Evolutionary conservation across 371 early-diverging fungal genomes (phyloP).

Genomic region (Mortierella sp.): DNA sequence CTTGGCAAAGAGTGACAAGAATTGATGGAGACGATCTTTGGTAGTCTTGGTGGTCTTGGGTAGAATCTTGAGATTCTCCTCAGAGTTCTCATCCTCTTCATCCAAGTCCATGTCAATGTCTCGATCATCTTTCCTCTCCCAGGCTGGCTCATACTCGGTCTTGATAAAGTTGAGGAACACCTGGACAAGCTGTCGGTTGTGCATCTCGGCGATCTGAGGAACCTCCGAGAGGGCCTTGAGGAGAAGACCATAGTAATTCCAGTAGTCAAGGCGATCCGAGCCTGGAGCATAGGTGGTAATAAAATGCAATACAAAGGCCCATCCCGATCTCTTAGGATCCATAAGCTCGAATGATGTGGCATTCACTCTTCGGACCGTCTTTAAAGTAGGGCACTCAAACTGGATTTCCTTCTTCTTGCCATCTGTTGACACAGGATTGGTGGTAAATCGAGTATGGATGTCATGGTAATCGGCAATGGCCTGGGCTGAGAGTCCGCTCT

Average conservation of each 20-base stretch:
- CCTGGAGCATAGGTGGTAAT: constrained; percentile 57
- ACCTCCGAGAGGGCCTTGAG: constrained; percentile 74
- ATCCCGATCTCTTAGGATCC: constrained; percentile 38
- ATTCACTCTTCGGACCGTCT: constrained; percentile 54
- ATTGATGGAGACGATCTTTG: constrained; percentile 68
- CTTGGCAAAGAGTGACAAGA: constrained; percentile 80
- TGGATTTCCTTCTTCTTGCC: constrained; percentile 64
- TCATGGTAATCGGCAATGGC: constrained; percentile 39
- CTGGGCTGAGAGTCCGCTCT: constrained; percentile 61
- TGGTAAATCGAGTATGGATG: constrained; percentile 12
- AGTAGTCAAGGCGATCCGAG: constrained; percentile 72
- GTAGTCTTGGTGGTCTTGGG: constrained; percentile 56
- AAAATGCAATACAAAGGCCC: constrained; percentile 58
- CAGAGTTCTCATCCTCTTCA: constrained; percentile 48
- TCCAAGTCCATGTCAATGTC: constrained; percentile 53
- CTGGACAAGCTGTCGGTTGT: constrained; percentile 76
- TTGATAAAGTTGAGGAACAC: constrained; percentile 79
- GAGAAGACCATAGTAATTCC: constrained; percentile 79
- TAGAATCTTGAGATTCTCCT: constrained; percentile 54
- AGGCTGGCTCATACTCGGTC: constrained; percentile 63
- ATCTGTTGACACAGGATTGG: constrained; percentile 29
- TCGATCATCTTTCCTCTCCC: constrained; percentile 56
- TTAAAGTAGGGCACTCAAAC: constrained; percentile 67
- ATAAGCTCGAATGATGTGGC: constrained; percentile 56
- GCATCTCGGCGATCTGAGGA: constrained; percentile 75